Evolutionary conservation across 2,329 filamentous ascomycete genomes (phyloP), one percentile per base, ranked within the genome.

Genomic region (Catunica adiposa): DNA sequence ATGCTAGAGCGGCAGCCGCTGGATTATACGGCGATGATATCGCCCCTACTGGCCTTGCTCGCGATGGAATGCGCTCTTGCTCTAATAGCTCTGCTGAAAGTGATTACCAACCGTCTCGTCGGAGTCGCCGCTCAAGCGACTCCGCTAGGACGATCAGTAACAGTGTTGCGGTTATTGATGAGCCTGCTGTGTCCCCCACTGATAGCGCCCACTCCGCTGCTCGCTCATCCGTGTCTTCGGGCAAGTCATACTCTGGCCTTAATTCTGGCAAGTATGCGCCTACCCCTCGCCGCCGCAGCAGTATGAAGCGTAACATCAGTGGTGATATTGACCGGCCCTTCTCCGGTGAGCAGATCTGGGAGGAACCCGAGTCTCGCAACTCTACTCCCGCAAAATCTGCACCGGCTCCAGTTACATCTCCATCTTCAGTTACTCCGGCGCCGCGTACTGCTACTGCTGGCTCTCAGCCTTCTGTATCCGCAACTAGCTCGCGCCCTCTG

Each of bases 281-380:
- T 17, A 22, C 70, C 48, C 65, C 72, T 23, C 73, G 78, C 42
- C 77, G 76, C 34, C 80, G 80, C 60, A 83, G 80, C 63, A 83
- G 80, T 62, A 73, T 79, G 62, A 82, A 78, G 67, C 76, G 84
- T 59, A 84, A 85, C 61, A 76, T 82, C 63, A 88, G 83, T 64
- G 83, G 82, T 20, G 81, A 84, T 63, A 69, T 82, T 58, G 71
- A 77, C 61, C 78, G 74, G 55, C 77, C 81, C 1, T 89, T 87
- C 65, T 83, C 82, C 1, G 79, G 82, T 34, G 84, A 89, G 64
- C 82, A 86, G 64, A 89, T 96, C 59, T 96, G 88, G 74, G 89
- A 96, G 66, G 90, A 96, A 65, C 85, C 87, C 1, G 80, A 85
- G 63, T 73, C 66, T 46, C 51, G 54, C 14, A 54, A 42, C 15